Evolutionary conservation across 805 yeast species (phyloP), one percentile per base, ranked within the genome.

Genomic region (Wickerhamiella cacticola): DNA sequence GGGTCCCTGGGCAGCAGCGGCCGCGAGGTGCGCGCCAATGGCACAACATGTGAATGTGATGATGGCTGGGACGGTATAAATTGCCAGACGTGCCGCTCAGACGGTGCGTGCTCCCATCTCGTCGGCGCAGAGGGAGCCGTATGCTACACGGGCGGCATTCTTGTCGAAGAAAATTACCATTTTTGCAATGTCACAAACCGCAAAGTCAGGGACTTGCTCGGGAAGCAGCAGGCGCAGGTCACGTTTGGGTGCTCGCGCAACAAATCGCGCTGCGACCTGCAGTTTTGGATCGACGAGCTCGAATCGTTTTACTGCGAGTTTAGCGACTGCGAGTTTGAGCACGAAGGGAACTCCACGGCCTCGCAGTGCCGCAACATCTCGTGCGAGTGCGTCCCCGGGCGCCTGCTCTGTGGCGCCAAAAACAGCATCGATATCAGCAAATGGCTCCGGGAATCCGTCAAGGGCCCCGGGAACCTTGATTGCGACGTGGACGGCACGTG

Each of bases 341-440:
- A 75, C 56, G 56, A 60, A 5, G 59, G 72, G 5, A 87, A 88
- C 60, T 61, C 78, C 9, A 82, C 96, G 0, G 78, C 76, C 54
- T 89, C 87, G 60, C 73, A 72, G 25, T 92, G 98, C 66, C 77
- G 79, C 22, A 70, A 74, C 10, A 85, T 84, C 25, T 67, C 77
- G n/a, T 92, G 98, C 64, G 74, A 82, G 55, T 92, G 98, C 68
- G 70, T 89, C 28, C 95, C 97, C 1, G 97, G 77, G 21, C 75
- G 86, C 56, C 86, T 85, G 87, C 70, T 92, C 5, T 92, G 98
- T 69, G 98, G 98, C 31, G 82, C 86, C 57, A 74, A 77, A 7
- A 97, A 97, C 1, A 86, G 96, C 1, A 87, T 92, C 55, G 96
- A 92, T 64, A 84, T 92, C 25, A 80, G 94, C 1, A 97, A 89